A percentile compares a stretch with the other conserved stretches of the same genome.
These are phyloP conservation scores for Pseudogymnoascus sp. DNA, from an alignment of 2,329 filamentous ascomycete genomes.

Conservation along the genomic window DNA sequence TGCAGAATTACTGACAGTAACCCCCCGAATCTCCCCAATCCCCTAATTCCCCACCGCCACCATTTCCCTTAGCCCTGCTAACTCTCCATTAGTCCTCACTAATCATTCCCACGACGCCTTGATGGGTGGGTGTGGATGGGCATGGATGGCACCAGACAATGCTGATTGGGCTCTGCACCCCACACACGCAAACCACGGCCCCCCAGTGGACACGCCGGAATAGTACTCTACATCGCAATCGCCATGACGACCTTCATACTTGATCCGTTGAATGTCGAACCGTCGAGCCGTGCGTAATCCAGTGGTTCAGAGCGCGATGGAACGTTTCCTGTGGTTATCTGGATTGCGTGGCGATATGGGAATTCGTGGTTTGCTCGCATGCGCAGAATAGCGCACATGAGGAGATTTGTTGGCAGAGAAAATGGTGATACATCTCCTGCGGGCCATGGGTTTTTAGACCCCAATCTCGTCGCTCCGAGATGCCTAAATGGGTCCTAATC, in stretches of 20 bases:
- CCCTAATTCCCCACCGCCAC: neutral
- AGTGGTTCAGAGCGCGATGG: neutral
- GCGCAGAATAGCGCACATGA: neutral
- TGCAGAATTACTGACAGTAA: neutral
- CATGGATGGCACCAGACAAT: neutral
- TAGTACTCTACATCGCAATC: neutral
- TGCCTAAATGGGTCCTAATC: neutral
- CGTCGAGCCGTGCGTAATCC: neutral
- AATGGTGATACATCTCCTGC: neutral
- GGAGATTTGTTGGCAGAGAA: neutral
- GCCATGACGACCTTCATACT: neutral
- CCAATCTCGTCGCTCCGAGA: neutral
- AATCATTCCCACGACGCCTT: neutral
- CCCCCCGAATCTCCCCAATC: neutral
- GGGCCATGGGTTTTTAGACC: neutral
- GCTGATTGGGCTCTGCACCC: slow-evolving; percentile 3
- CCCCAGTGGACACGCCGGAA: neutral
- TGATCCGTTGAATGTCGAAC: neutral
- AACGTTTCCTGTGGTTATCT: neutral
- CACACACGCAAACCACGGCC: neutral
- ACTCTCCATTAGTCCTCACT: neutral
- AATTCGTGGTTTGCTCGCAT: neutral
- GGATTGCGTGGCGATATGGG: neutral
- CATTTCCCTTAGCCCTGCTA: neutral
- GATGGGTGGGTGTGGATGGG: neutral